Evolutionary conservation across 1,139 yeast genomes (phyloP), one percentile per base, ranked within the genome.

Genomic region (Candida sp.): DNA sequence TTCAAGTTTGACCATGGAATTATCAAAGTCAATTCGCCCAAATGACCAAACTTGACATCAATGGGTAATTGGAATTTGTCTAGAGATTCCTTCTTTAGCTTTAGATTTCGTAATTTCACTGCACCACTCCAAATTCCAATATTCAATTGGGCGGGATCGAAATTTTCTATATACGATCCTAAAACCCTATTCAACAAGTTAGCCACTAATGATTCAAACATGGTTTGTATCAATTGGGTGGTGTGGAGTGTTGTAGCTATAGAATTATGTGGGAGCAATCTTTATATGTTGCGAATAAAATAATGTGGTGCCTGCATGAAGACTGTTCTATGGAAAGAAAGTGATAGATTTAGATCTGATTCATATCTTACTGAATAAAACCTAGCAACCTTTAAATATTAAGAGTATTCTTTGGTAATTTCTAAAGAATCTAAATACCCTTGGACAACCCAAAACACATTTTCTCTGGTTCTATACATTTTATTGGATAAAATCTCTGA

Each of bases 91-190:
- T 82, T 79, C 64, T 88, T 88, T 46, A 95, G 72, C 49, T 85
- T 77, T 49, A 95, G 73, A 60, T 91, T 83, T 50, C 76, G 76
- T 42, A 95, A 71, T 60, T 88, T 89, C 39, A 91, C 99, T 71
- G 93, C 98, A 27, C 99, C 99, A 56, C 93, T 82, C 97, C 99
- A 91, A 36, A 95, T 91, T 2, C 98, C 99, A 45, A 93, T 91
- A 56, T 93, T 90, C 57, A 93, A 70, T 58, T 91, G 97, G 52
- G 87, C 87, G 11, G 97, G 91, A 64, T 95, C 99, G 60, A 93
- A 93, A 63, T 93, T 87, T 66, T 95, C 96, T 43, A 95, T 93
- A 67, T 93, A 87, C 15, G 84, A 73, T 4, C 88, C 87, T 51
- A 79, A 58, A 47, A 79, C 71, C 48, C 82, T 56, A 54, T 79